Evolutionary conservation across 441 rosid species (phyloP), one percentile per base, ranked within the genome.

Genomic region (Biscutella laevigata): DNA sequence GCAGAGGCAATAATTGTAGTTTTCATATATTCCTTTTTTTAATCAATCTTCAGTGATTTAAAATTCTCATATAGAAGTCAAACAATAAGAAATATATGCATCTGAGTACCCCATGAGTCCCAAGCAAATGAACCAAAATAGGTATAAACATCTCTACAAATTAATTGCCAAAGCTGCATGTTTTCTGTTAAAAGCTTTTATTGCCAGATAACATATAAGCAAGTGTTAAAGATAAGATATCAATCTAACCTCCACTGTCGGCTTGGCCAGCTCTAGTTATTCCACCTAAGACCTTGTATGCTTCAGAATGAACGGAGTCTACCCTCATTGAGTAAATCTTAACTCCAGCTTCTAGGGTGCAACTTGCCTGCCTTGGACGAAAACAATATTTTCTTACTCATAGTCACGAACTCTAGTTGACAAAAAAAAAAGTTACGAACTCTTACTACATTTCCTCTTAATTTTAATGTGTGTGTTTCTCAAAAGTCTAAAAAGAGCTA

Each of bases 281-380:
- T 27, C 95, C 94, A 54, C 96, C 89, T 33, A 90, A 88, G 68
- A 90, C 96, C 75, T 82, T 87, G 73, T 87, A 90, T 15, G 96
- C 92, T 54, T 90, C 96, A 29, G 96, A 84, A 71, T 87, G 95
- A 70, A 77, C 82, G 0, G 96, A 87, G 75, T 90, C 96, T 63
- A 87, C 95, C 67, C 96, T 72, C 61, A 84, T 40, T 1, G 96
- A 81, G 71, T 90, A 90, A 39, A 90, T 90, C 77, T 86, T 87
- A 53, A 90, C 96, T 38, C 98, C 95, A 61, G 96, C 98, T 78
- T 90, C 98, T 66, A 90, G 74, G 4, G 96, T 86, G 74, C 92
- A 90, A 67, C 95, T 87, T 10, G 96, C 98, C 96, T 90, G 69
- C 24, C 71, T 17, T 57, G 36, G 24, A 27, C 17, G 9, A 38